phyloP scores from a whole-genome alignment of 23 red algal species.

The Gracilaria vermiculophylla region DNA sequence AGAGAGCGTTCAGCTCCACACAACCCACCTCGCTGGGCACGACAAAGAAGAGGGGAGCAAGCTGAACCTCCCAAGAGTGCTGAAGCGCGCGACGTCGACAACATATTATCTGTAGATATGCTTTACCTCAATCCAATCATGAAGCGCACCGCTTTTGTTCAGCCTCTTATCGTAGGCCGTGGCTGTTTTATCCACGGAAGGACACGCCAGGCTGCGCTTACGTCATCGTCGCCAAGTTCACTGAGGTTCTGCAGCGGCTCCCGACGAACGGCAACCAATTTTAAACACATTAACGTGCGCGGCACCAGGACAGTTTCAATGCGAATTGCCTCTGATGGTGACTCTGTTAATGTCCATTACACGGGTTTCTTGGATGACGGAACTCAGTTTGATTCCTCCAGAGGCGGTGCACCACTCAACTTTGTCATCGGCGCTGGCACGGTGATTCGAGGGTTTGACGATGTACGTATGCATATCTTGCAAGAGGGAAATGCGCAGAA shows the following conservation, averaged over 20 bases:
- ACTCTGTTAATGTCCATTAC: constrained; percentile 73
- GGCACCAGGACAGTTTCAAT: neutral
- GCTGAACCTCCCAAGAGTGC: too few relatives aligned
- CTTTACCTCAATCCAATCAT: neutral
- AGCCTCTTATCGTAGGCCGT: neutral
- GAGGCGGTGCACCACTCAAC: constrained; percentile 59
- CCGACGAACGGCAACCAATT: neutral
- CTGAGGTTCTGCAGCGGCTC: neutral
- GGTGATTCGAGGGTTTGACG: constrained; percentile 78
- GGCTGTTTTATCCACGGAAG: neutral
- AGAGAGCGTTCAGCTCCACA: too few relatives aligned
- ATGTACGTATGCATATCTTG: neutral
- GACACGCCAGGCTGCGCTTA: neutral
- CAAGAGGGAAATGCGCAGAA: neutral
- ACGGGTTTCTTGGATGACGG: constrained; percentile 76
- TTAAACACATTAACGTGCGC: neutral
- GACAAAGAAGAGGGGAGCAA: too few relatives aligned
- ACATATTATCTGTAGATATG: too few relatives aligned
- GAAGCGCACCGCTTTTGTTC: neutral
- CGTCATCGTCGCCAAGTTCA: neutral
- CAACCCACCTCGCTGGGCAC: too few relatives aligned
- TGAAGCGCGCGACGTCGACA: too few relatives aligned
- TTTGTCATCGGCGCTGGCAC: constrained; percentile 70
- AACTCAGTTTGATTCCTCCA: constrained; percentile 60
- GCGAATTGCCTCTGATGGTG: constrained; percentile 62